These are phyloP conservation scores for Trypanosoma boissoni DNA, from an alignment of 208 protist species.

Conservation along the genomic window DNA sequence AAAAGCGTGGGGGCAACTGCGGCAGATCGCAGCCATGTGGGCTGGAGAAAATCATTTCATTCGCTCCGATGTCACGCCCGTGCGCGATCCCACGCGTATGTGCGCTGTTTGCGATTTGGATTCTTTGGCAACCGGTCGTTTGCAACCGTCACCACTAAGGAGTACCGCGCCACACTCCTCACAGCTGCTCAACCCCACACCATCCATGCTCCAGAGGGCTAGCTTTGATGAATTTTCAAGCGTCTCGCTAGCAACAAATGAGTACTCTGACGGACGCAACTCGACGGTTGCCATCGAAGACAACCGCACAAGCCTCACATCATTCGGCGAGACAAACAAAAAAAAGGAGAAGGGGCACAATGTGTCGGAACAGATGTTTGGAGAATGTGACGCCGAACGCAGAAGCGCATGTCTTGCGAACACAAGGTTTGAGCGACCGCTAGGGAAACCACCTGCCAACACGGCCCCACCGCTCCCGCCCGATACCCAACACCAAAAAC, in stretches of 20 bases:
- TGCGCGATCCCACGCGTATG: neutral
- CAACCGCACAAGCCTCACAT: conserved; percentile 20
- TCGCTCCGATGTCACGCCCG: neutral
- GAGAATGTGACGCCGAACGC: neutral
- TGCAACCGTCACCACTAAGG: neutral
- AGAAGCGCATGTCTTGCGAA: no score
- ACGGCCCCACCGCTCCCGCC: no score
- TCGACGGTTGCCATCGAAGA: neutral
- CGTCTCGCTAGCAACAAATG: no score
- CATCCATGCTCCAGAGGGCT: no score
- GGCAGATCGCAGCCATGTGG: conserved; percentile 19
- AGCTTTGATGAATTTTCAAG: no score
- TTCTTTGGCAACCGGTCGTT: conserved; percentile 4
- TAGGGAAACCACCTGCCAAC: no score
- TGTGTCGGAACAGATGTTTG: neutral
- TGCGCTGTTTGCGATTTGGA: conserved; percentile 7
- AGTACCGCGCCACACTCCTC: neutral
- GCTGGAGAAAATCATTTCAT: conserved; percentile 17
- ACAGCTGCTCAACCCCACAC: neutral
- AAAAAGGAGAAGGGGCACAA: neutral
- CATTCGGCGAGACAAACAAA: conserved; percentile 7
- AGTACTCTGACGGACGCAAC: no score
- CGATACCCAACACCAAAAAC: no score
- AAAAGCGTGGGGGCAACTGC: no score
- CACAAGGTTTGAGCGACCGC: no score